Percentiles rank a stretch among this genome's conserved stretches.
Conservation (phyloP, 2,329 filamentous ascomycete species). For the Canariomyces notabilis region DNA sequence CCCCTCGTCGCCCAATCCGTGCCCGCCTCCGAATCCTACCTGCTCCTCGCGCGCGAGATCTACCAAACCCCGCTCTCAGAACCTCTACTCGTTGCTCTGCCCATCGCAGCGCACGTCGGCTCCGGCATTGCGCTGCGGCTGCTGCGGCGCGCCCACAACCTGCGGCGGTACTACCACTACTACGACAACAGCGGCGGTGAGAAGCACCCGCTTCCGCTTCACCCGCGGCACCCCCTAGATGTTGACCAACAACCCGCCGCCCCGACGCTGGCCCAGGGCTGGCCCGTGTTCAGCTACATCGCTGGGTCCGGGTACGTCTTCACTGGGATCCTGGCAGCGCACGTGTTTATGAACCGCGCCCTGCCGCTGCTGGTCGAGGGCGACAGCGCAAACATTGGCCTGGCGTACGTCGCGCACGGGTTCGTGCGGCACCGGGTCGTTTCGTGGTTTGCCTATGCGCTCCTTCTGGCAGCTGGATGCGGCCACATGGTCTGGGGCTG, state of each 20-base stretch:
- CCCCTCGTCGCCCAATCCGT: conserved; percentile 70
- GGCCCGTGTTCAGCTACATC: conserved; percentile 68
- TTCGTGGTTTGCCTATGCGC: conserved; percentile 64
- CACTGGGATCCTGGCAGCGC: conserved; percentile 59
- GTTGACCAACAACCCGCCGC: conserved; percentile 7
- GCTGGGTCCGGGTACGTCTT: conserved; percentile 69
- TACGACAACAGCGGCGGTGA: conserved; percentile 43
- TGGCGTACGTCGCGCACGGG: conserved; percentile 80
- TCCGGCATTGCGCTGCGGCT: conserved; percentile 75
- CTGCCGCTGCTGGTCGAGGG: conserved; percentile 74
- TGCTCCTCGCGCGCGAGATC: conserved; percentile 84
- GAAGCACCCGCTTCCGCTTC: no score
- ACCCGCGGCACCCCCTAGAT: no score
- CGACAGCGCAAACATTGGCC: conserved; percentile 77
- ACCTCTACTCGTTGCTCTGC: conserved; percentile 70
- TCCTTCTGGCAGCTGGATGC: conserved; percentile 61
- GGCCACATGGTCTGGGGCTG: conserved; percentile 81
- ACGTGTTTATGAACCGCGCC: conserved; percentile 70
- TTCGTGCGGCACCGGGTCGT: conserved; percentile 66
- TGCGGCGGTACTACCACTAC: conserved; percentile 69
- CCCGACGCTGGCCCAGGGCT: conserved; percentile 38
- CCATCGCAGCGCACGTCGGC: conserved; percentile 68
- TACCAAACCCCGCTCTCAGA: conserved; percentile 83
- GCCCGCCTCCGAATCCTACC: conserved; percentile 71
- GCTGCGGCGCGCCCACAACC: conserved; percentile 65